phyloP scores from a whole-genome alignment of 306 rosid species.

The Cucurbita ficifolia region DNA sequence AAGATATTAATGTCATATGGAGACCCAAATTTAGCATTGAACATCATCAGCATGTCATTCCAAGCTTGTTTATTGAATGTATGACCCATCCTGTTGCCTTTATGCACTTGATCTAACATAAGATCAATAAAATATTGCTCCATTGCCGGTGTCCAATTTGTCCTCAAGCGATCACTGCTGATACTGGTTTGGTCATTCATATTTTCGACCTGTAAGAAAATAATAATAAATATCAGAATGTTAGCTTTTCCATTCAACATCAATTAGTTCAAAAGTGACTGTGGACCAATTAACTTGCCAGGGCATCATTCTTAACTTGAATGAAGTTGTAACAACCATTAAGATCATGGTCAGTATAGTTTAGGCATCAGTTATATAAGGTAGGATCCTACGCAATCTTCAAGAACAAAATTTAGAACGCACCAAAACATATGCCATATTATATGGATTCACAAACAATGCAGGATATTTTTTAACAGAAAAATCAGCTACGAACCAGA shows the following conservation, averaged over 20 bases:
- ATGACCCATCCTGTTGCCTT: constrained; percentile 41
- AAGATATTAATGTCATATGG: constrained; percentile 28
- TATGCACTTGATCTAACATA: constrained; percentile 40
- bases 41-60: constrained; percentile 38
- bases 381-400: neutral
- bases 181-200: constrained; percentile 24
- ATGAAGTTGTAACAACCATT: neutral
- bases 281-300: neutral
- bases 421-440: too few relatives aligned
- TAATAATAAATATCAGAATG: neutral
- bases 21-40: constrained; percentile 29
- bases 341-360: neutral
- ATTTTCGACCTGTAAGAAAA: neutral
- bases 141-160: constrained; percentile 35
- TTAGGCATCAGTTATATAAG: neutral
- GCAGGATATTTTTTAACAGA: too few relatives aligned
- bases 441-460: too few relatives aligned
- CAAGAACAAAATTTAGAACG: neutral
- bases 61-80: constrained; percentile 47
- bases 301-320: neutral
- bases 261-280: neutral
- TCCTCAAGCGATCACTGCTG: constrained; percentile 19
- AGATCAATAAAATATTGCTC: constrained; percentile 29
- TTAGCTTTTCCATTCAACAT: neutral
- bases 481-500: too few relatives aligned